Base-by-base conservation (phyloP, 192 early-diverging fungal species). In the Coemansia asiatica region DNA sequence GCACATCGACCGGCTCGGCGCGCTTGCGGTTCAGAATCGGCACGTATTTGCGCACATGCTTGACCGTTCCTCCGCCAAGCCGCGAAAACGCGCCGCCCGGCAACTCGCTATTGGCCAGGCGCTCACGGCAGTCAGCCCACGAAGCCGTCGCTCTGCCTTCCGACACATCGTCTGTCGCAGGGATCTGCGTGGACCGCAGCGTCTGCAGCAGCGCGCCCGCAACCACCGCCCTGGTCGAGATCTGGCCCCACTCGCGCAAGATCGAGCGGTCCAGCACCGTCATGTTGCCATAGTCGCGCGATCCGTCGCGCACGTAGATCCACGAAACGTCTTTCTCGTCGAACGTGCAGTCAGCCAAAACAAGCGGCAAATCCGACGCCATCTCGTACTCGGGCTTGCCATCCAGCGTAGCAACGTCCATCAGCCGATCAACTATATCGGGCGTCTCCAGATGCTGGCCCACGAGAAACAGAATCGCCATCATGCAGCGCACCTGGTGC, bases 401-500 rank as follows among this genome's bases (percentile, higher is more conserved):
- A 0, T 76, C 76, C 13, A 87, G 82, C 23, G 71, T 64, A 60
- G 67, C 63, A 0, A 94, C 61, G 71, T 95, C 91, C 56, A 95
- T 69, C 61, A 98, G 40, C 9, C 81, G 66, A 29, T 82, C 69
- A 27, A 96, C 77, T 23, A 97, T 76, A 12, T 74, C 84, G 10
- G 92, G 91, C 21, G 75, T 47, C 66, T 98, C 96, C 18, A 89
- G 66, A 4, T 88, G 85, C 65, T 90, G 87, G 1, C 95, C 96
- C 12, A 97, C 87, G 46, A 92, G 73, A 60, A 96, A 90, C 46
- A 98, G 69, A 21, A 97, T 82, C 1, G 92, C 84, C 89, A 95
- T 94, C 92, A 98, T 96, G 77, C 90, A 95, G 21, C 96, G 89
- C 53, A 98, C 95, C 77, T 97, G 96, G 78, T 98, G 96, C 95